phyloP scores from a whole-genome alignment of 225 moss, liverwort and hornwort species.

The Rhytidiadelphus loreus region DNA sequence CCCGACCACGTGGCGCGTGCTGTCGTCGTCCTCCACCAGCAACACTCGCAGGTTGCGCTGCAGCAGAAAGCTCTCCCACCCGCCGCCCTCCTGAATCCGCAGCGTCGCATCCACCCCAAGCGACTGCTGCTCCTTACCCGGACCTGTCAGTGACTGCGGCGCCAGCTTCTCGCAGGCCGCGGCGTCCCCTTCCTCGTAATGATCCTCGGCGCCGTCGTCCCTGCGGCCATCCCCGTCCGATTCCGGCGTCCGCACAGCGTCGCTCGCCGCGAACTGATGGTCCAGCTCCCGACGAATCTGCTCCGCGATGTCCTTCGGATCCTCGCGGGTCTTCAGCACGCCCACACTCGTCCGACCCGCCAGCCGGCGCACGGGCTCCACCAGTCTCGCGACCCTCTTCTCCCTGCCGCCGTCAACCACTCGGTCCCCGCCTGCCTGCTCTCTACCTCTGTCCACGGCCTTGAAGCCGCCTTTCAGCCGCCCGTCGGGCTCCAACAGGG shows the following conservation, averaged over 20 bases:
- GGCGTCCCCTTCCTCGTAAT: slow-evolving; percentile 45
- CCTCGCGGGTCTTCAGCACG: slow-evolving; percentile 12
- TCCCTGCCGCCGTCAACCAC: background rate
- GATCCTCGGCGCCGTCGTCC: slow-evolving; percentile 50
- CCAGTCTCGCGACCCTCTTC: slow-evolving; percentile 1
- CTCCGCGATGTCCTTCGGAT: slow-evolving; percentile 31
- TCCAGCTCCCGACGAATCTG: slow-evolving; percentile 44
- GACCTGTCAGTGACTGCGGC: background rate
- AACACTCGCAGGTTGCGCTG: slow-evolving; percentile 61
- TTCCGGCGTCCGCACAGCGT: slow-evolving; percentile 15
- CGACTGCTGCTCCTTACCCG: background rate
- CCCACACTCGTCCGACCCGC: slow-evolving; percentile 1
- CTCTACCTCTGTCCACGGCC: slow-evolving; percentile 12
- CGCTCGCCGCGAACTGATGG: slow-evolving; percentile 22
- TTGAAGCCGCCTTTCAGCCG: slow-evolving; percentile 20
- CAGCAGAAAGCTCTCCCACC: slow-evolving; percentile 79
- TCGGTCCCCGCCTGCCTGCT: background rate
- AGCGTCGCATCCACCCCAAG: background rate
- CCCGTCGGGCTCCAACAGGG: background rate
- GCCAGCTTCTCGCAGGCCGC: slow-evolving; percentile 20
- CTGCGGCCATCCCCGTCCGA: slow-evolving; percentile 32
- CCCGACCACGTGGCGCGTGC: slow-evolving; percentile 76
- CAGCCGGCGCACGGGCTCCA: background rate
- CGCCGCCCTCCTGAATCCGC: slow-evolving; percentile 30
- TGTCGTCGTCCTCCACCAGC: slow-evolving; percentile 93